These are phyloP conservation scores for Alloteropsis semialata DNA, from an alignment of 176 grass and related monocot species.

Conservation along the genomic window DNA sequence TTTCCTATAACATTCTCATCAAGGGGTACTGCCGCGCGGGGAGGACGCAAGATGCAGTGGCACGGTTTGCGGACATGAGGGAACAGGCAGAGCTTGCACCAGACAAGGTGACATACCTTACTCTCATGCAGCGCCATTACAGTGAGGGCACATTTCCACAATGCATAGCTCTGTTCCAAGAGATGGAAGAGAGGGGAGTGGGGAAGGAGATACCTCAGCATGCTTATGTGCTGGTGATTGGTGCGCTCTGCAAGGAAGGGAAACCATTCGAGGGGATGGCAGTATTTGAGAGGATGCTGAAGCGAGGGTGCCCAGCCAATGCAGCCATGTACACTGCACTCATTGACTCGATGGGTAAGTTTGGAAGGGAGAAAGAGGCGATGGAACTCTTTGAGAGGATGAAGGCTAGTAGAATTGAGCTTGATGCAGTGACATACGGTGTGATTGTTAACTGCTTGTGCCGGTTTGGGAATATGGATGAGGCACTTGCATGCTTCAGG, in stretches of 20 bases:
- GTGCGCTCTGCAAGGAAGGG: slow-evolving; percentile 52
- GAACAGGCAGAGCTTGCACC: slow-evolving; percentile 40
- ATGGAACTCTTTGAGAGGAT: slow-evolving; percentile 75
- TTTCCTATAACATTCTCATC: slow-evolving; percentile 82
- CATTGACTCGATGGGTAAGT: slow-evolving; percentile 62
- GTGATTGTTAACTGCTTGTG: slow-evolving; percentile 86
- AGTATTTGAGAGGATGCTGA: slow-evolving; percentile 74
- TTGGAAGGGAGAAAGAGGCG: slow-evolving; percentile 52
- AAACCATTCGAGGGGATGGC: slow-evolving; percentile 76
- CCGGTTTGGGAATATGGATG: slow-evolving; percentile 61
- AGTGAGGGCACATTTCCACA: slow-evolving; percentile 43
- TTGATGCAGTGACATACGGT: slow-evolving; percentile 62
- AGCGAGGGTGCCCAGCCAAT: slow-evolving; percentile 54
- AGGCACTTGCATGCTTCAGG: slow-evolving; percentile 69
- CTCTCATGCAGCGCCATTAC: slow-evolving; percentile 76
- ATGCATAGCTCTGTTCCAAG: slow-evolving; percentile 62
- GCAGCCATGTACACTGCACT: slow-evolving; percentile 65
- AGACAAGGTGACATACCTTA: slow-evolving; percentile 76
- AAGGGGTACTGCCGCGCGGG: slow-evolving; percentile 69
- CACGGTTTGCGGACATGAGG: slow-evolving; percentile 45
- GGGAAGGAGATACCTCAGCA: slow-evolving; percentile 73
- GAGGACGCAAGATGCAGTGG: slow-evolving; percentile 49
- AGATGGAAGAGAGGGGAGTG: slow-evolving; percentile 72
- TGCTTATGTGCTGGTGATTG: slow-evolving; percentile 71
- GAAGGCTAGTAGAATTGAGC: slow-evolving; percentile 55